phyloP scores from a whole-genome alignment of 2,329 filamentous ascomycete genomes.

The Aureobasidium sp. region DNA sequence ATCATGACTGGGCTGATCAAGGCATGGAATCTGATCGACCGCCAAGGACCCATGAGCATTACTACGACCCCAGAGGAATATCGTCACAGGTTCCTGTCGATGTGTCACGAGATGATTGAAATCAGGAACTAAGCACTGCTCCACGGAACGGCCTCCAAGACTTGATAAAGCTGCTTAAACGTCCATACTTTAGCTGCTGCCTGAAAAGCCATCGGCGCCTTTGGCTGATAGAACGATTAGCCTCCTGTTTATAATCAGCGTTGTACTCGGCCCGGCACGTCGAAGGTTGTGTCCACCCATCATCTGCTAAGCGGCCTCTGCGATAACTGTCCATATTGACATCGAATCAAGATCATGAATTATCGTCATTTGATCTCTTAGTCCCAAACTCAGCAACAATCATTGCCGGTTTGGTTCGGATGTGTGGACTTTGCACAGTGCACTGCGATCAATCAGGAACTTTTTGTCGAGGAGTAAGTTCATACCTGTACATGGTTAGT shows the following conservation, averaged over 20 bases:
- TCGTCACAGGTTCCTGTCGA: constrained; percentile 47
- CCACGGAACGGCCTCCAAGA: background rate
- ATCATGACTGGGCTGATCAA: constrained; percentile 58
- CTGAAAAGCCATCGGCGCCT: background rate
- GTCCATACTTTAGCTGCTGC: background rate
- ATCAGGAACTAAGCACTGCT: constrained; percentile 14
- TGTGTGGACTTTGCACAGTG: background rate
- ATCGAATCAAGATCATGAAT: too few relatives aligned
- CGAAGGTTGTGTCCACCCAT: background rate
- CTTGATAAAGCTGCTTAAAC: background rate
- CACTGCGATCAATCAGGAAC: background rate
- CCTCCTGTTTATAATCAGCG: background rate
- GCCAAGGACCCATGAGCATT: constrained; percentile 66
- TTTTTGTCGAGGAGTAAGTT: background rate
- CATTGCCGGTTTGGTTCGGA: background rate
- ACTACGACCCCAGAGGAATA: constrained; percentile 65
- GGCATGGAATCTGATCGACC: constrained; percentile 50
- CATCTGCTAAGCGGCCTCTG: background rate
- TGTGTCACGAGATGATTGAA: constrained; percentile 44
- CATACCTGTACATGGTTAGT: background rate
- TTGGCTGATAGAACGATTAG: background rate
- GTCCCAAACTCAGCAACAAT: background rate
- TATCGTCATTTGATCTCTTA: background rate
- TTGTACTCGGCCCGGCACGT: background rate
- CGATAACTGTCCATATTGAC: background rate